A percentile compares a stretch with the other conserved stretches of the same genome.
phyloP scores from a whole-genome alignment of 176 grass and related monocot species.

The Metroxylon sagu region DNA sequence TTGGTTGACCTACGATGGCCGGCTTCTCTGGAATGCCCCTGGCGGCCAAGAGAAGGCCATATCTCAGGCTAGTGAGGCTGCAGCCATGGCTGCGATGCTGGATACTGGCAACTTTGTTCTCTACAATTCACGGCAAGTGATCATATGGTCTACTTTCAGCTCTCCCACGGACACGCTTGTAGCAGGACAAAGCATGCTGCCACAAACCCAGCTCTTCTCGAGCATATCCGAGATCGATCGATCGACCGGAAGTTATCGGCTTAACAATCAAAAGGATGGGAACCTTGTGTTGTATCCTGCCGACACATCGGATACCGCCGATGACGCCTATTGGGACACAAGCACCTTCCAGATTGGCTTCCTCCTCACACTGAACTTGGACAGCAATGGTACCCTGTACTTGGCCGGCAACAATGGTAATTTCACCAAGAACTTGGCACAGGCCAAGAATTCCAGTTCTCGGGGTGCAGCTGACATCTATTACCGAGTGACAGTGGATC shows the following conservation, averaged over 20 bases:
- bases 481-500: no score
- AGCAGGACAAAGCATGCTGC: slow-evolving; percentile 26
- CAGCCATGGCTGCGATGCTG: slow-evolving; percentile 20
- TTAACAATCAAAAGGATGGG: slow-evolving; percentile 20
- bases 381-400: no score
- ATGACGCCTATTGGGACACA: slow-evolving; percentile 27
- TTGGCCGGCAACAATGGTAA: no score
- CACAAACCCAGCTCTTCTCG: slow-evolving; percentile 17
- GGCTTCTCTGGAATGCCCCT: slow-evolving; percentile 31
- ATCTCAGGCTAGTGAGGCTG: slow-evolving; percentile 2
- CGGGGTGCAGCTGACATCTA: no score
- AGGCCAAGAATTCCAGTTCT: no score
- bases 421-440: no score
- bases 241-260: slow-evolving; percentile 21
- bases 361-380: slow-evolving; percentile 10
- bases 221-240: slow-evolving; percentile 21
- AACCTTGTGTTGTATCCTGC: slow-evolving; percentile 32
- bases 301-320: slow-evolving; percentile 1
- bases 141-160: slow-evolving; percentile 29
- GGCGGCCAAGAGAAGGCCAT: slow-evolving; percentile 24
- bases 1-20: slow-evolving; percentile 19
- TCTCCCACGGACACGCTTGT: slow-evolving; percentile 36
- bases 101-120: slow-evolving; percentile 30
- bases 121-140: slow-evolving; percentile 2
- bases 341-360: slow-evolving; percentile 25